Conservation (phyloP, 2,329 filamentous ascomycete species). For the Alternaria sp. region DNA sequence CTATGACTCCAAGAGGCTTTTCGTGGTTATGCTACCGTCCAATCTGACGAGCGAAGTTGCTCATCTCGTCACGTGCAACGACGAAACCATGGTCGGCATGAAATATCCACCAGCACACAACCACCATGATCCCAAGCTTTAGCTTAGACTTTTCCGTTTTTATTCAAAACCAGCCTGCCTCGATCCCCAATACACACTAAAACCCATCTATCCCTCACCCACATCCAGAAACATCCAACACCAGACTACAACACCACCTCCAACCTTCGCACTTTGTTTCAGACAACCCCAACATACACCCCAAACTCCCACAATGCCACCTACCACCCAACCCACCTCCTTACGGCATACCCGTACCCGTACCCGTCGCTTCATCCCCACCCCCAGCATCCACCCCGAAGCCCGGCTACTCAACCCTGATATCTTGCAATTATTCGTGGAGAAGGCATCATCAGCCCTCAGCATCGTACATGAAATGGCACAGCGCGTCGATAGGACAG, state of each 20-base stretch:
- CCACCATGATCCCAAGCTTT: neutral
- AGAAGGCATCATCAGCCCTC: too few relatives aligned
- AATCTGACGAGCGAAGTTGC: neutral
- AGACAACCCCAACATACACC: neutral
- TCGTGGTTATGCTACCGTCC: neutral
- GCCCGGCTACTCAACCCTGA: neutral
- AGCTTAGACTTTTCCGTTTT: neutral
- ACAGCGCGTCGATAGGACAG: neutral
- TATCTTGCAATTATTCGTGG: too few relatives aligned
- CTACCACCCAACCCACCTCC: neutral
- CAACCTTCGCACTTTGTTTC: neutral
- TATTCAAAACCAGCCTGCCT: neutral
- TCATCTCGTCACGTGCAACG: neutral
- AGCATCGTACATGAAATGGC: neutral
- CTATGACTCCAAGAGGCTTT: neutral
- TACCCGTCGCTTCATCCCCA: neutral
- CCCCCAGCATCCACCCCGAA: neutral
- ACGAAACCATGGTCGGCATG: neutral
- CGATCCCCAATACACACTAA: neutral
- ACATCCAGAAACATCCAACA: neutral
- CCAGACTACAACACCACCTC: neutral
- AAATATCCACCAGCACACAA: neutral
- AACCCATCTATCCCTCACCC: neutral
- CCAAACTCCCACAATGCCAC: neutral
- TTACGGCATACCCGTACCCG: neutral